Percentiles rank a stretch among this genome's conserved stretches.
These are phyloP conservation scores for Medicago ruthenica DNA, from an alignment of 306 rosid species.

Conservation along the genomic window DNA sequence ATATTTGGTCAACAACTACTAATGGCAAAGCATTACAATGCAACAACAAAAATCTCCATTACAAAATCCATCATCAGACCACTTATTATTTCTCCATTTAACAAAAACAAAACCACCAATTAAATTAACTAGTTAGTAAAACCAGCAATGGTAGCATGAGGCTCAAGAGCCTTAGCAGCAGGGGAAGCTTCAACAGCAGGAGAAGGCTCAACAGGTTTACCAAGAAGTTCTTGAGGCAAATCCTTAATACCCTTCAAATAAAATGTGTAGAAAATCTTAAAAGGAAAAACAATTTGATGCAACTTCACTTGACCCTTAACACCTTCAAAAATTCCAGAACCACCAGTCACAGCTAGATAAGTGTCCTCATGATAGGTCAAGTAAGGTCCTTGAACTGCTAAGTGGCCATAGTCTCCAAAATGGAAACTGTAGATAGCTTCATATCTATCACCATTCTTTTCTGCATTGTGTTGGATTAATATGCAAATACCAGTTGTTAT, in stretches of 20 bases:
- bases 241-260: constrained; percentile 64
- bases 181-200: constrained; percentile 55
- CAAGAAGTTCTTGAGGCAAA: constrained; percentile 58
- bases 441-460: constrained; percentile 61
- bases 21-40: neutral
- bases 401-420: constrained; percentile 70
- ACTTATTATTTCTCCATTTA: neutral
- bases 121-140: constrained; percentile 40
- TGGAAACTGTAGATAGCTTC: constrained; percentile 70
- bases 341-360: constrained; percentile 65
- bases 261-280: constrained; percentile 68
- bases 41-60: neutral
- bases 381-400: constrained; percentile 63
- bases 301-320: constrained; percentile 64
- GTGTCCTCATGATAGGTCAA: constrained; percentile 63
- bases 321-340: constrained; percentile 70
- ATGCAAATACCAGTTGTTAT: constrained; percentile 66
- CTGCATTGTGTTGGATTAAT: constrained; percentile 59
- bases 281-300: constrained; percentile 62
- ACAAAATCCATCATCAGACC: neutral
- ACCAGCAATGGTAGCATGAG: constrained; percentile 55
- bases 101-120: neutral
- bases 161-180: constrained; percentile 55
- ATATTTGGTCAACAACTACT: neutral
- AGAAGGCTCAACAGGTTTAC: constrained; percentile 48